Percentiles rank a stretch among this genome's conserved stretches.
Conservation (phyloP, 345 rosid species). For the Pseudoturritis turrita region DNA sequence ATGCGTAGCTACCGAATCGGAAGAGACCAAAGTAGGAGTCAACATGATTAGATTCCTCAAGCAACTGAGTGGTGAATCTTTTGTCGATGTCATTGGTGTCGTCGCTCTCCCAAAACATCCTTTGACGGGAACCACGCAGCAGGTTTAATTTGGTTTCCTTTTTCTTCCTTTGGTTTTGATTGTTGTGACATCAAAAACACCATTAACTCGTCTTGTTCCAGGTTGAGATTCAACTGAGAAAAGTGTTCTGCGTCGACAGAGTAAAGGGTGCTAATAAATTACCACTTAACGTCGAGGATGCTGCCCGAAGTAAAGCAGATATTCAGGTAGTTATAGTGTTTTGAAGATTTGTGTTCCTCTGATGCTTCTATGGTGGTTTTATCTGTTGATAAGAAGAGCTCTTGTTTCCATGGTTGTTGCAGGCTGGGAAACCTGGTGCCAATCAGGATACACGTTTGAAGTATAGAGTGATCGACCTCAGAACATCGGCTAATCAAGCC, state of each 20-base stretch:
- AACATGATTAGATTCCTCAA: constrained; percentile 61
- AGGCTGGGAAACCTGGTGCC: constrained; percentile 63
- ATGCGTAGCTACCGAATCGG: constrained; percentile 54
- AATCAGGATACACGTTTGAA: constrained; percentile 85
- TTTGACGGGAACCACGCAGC: constrained; percentile 57
- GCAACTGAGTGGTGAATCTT: constrained; percentile 59
- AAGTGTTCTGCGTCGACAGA: constrained; percentile 54
- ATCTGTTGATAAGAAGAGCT: constrained; percentile 3
- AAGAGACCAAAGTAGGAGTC: constrained; percentile 35
- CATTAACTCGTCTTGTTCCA: constrained; percentile 1
- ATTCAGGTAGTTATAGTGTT: constrained; percentile 42
- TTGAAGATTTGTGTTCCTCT: too few relatives aligned
- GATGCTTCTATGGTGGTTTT: too few relatives aligned
- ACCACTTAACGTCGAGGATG: constrained; percentile 81
- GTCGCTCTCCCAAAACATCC: constrained; percentile 47
- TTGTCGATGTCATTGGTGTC: constrained; percentile 52
- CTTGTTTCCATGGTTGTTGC: constrained; percentile 14
- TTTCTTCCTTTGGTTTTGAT: not conserved
- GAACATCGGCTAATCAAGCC: constrained; percentile 83
- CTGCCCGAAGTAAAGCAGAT: constrained; percentile 71
- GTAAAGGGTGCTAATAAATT: constrained; percentile 38
- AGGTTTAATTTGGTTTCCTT: constrained; percentile 25
- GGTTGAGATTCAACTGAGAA: constrained; percentile 71
- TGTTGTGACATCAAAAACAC: not conserved
- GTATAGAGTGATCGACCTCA: constrained; percentile 60